Base-by-base conservation (phyloP, 495 filamentous ascomycete species). In the Chaetomium cochliodes region DNA sequence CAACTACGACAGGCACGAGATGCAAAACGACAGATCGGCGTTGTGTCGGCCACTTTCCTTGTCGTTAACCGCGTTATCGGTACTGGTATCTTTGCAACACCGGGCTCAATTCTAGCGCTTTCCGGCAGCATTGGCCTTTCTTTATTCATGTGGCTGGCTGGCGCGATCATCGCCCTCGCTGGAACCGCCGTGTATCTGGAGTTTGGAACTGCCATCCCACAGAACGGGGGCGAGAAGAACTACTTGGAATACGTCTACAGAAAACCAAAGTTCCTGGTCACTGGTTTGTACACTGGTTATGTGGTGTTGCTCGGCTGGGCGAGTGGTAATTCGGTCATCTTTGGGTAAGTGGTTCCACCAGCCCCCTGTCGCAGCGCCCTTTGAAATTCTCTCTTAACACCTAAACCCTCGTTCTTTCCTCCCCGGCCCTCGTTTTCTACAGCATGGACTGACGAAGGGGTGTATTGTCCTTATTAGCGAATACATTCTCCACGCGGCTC, bases 11-110 rank as follows among this genome's bases (percentile, higher is more conserved):
- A 68, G 7, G 72, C 72, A 22, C 68, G 68, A 30, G 71, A 77
- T 25, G 70, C 69, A 26, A 77, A 78, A 51, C 71, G 77, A 18
- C 70, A 74, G 49, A 73, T 79, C 49, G 76, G 76, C 58, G 58
- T 75, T 57, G 65, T 69, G 12, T 74, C 75, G 2, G 77, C 77
- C 55, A 65, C 68, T 18, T 76, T 79, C 64, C 70, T 79, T 20
- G 77, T 80, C 54, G 75, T 80, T 69, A 82, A 82, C n/a, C 87
- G 88, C 1, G 86, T 93, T 9, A 87, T 93, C 60, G 90, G 90
- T 0, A 88, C 84, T 62, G 90, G 89, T n/a, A 89, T 93, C 68
- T 93, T 92, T 70, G 87, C 89, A 2, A 90, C 87, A 0, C 89
- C 89, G 0, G 87, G 88, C 22, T 79, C 84, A 16, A 90, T 93